A percentile compares a stretch with the other conserved stretches of the same genome.
These are phyloP conservation scores for apple (Malus domestica) DNA, from an alignment of 306 rosid genomes.

Conservation along the genomic window DNA sequence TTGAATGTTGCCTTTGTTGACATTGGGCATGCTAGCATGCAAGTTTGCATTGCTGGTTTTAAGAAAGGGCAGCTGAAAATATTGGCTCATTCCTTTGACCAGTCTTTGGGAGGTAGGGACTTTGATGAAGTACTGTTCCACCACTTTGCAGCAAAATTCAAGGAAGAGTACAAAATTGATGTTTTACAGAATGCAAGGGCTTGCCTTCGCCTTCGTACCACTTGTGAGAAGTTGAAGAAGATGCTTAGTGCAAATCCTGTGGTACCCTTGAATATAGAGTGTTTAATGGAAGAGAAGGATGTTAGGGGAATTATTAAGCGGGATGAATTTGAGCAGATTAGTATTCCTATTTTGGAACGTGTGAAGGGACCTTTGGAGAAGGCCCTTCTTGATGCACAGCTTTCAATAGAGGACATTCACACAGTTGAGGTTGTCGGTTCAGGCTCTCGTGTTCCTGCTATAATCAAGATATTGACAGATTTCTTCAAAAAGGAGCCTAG, in stretches of 20 bases:
- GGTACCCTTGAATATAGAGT: conserved; percentile 86
- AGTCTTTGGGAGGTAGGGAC: conserved; percentile 89
- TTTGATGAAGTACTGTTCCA: conserved; percentile 79
- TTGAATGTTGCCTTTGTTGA: conserved; percentile 90
- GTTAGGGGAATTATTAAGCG: conserved; percentile 82
- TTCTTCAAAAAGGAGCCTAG: conserved; percentile 89
- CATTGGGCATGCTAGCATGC: conserved; percentile 93
- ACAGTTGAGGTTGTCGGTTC: conserved; percentile 93
- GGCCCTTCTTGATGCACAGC: conserved; percentile 83
- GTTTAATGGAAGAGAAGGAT: conserved; percentile 96
- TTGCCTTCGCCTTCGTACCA: conserved; percentile 69
- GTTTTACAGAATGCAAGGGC: conserved; percentile 81
- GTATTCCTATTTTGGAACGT: conserved; percentile 79
- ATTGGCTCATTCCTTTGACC: conserved; percentile 76
- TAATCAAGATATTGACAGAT: conserved; percentile 71
- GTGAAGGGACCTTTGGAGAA: conserved; percentile 80
- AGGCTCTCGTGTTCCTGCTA: conserved; percentile 89
- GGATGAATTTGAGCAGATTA: conserved; percentile 80
- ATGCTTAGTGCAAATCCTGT: conserved; percentile 89
- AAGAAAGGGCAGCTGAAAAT: conserved; percentile 86
- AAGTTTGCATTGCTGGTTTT: conserved; percentile 90
- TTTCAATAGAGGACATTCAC: conserved; percentile 56
- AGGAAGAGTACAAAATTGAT: conserved; percentile 80
- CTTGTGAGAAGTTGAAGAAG: conserved; percentile 92
- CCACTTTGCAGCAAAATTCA: conserved; percentile 71